A percentile compares a stretch with the other conserved stretches of the same genome.
Conservation (phyloP, 805 yeast species). For the Saccharomycopsis sp. region DNA sequence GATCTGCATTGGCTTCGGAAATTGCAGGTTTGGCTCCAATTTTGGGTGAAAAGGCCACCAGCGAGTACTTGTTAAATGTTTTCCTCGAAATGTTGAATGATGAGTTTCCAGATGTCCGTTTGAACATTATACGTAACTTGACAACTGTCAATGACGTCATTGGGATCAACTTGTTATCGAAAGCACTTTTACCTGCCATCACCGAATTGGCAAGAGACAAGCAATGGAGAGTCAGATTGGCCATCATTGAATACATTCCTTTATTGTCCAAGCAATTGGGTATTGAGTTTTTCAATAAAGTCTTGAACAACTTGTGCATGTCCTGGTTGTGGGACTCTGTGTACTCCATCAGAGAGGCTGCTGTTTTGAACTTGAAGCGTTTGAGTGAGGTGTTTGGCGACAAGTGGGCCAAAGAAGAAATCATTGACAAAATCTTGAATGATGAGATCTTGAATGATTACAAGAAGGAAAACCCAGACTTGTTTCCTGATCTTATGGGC, state of each 20-base stretch:
- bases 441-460: slow-evolving; percentile 31
- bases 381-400: slow-evolving; percentile 84
- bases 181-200: slow-evolving; percentile 88
- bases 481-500: slow-evolving; percentile 27
- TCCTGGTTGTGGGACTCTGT: slow-evolving; percentile 99
- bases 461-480: slow-evolving; percentile 21
- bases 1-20: slow-evolving; percentile 85
- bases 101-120: slow-evolving; percentile 92
- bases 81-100: slow-evolving; percentile 91
- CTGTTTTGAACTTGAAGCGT: slow-evolving; percentile 72
- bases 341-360: slow-evolving; percentile 93
- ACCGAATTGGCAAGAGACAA: slow-evolving; percentile 92
- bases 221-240: slow-evolving; percentile 96
- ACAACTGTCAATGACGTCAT: slow-evolving; percentile 89
- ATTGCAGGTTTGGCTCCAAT: slow-evolving; percentile 81
- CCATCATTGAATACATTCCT: slow-evolving; percentile 94
- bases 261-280: slow-evolving; percentile 91
- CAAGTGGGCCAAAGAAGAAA: slow-evolving; percentile 83
- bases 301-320: slow-evolving; percentile 80
- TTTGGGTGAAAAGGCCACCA: slow-evolving; percentile 75
- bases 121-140: slow-evolving; percentile 86
- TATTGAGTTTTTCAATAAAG: slow-evolving; percentile 85
- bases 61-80: slow-evolving; percentile 74
- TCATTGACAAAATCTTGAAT: slow-evolving; percentile 64
- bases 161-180: slow-evolving; percentile 81